These are phyloP conservation scores for Cystobasidiaceae sp. DNA, from an alignment of 1,284 basidiomycete genomes.

Conservation along the genomic window DNA sequence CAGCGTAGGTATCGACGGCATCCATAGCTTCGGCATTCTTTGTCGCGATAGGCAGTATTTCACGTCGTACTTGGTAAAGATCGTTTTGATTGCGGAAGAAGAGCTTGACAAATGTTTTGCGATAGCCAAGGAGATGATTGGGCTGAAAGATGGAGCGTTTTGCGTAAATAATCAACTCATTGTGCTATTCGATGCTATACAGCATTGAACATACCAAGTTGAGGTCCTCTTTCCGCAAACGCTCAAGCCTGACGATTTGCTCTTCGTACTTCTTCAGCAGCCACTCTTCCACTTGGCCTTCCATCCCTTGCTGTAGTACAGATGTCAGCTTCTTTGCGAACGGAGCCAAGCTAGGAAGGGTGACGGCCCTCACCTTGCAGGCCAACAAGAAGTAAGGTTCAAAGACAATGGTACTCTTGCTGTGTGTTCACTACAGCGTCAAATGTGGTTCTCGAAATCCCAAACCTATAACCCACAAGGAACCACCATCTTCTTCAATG, in stretches of 20 bases:
- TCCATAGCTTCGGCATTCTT: constrained; percentile 89
- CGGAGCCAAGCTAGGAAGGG: not conserved
- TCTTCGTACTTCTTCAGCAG: constrained; percentile 90
- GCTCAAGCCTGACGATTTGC: constrained; percentile 66
- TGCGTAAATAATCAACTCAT: not conserved
- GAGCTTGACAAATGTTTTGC: constrained; percentile 79
- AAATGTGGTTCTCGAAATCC: not conserved
- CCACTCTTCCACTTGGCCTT: constrained; percentile 93
- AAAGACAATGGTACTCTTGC: constrained; percentile 80
- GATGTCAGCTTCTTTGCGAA: no score
- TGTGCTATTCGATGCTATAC: not conserved
- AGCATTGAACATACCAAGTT: constrained; percentile 54
- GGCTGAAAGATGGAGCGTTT: constrained; percentile 50
- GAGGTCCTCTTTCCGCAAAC: constrained; percentile 88
- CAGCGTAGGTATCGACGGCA: constrained; percentile 92
- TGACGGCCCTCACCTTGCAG: constrained; percentile 69
- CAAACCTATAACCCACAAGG: constrained; percentile 71
- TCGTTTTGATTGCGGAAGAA: constrained; percentile 90
- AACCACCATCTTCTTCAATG: constrained; percentile 90
- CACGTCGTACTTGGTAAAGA: constrained; percentile 77
- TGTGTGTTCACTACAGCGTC: not conserved
- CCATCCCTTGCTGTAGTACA: constrained; percentile 67
- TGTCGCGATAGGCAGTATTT: constrained; percentile 81
- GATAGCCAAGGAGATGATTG: constrained; percentile 91
- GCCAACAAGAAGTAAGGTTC: constrained; percentile 93